Evolutionary conservation across 768 basidiomycete species (phyloP), one percentile per base, ranked within the genome.

Genomic region (Serendipita sp.): DNA sequence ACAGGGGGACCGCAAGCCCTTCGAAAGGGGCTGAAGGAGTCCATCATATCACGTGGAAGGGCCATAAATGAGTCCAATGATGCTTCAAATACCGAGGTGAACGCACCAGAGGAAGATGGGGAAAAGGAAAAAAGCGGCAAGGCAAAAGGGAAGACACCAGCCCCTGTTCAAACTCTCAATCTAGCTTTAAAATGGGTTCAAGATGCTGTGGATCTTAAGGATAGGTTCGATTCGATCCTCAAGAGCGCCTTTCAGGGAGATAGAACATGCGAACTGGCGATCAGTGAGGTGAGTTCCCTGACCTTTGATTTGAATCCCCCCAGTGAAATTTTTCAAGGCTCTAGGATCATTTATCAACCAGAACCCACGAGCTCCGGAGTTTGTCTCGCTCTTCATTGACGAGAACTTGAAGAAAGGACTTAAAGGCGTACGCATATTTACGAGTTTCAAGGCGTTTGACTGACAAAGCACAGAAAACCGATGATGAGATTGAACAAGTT

Each of bases 361-460:
- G 23, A 91, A 96, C 70, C 81, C 83, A 44, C 88, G 89, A 69
- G 84, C 90, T 16, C 86, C 96, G 4, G 96, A 99, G 71, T 98
- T 85, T 72, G 90, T 98, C 46, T 98, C 96, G 2, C 76, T 99
- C 62, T 99, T 91, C 75, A 93, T 99, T 66, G 96, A 99, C 70
- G 94, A 98, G 66, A 86, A 98, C 72, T 79, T 99, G 28, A 92
- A 87, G 75, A 90, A 92, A 70, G 95, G 95, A 0, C 79, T 97
- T 35, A 96, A 91, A 77, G 91, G 92, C 65, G 94, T 95, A 73
- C 69, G 89, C 77, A 23, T 23, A 23, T 2, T 65, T 32, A 5
- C 41, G 18, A 30, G 65, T 66, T 45, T 67, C 65, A 63, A 60
- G 34, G 65, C 16, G 67, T 38, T 30, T 23, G 44, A 36, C 15